Base-by-base conservation (phyloP, 2,329 filamentous ascomycete species). In the Diaporthe sp. region DNA sequence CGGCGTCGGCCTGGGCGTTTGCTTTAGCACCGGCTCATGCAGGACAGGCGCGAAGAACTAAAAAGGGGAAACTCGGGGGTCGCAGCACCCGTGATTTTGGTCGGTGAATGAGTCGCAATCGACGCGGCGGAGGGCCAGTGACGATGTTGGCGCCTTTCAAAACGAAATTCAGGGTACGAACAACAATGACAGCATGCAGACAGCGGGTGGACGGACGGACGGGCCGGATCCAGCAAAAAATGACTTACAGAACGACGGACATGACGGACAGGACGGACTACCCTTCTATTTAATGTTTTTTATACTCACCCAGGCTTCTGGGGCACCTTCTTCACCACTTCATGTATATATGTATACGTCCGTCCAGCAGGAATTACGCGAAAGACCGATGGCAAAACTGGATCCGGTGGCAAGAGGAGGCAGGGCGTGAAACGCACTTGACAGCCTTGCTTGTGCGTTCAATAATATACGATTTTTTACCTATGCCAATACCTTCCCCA, bases 1-100 rank as follows among this genome's bases (percentile, higher is more conserved):
- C 46, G 89, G 87, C 73, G 87, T 92, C 77, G 89, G 87, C 74
- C 82, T 92, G 19, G 89, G 88, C 67, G 81, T 92, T 69, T 84
- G 82, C 58, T 79, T 89, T 53, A 81, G 65, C 8, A 78, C 74
- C 6, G 53, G 53, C 15, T 49, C 44, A 49, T 49, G 44, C 44
- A 49, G 7, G 19, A 49, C 44, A 19, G 44, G 44, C 25, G 10
- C 25, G 25, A 31, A 31, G 25, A 31, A 31, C 53, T 25, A 68
- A 19, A 37, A 75, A 73, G 77, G 72, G 77, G 74, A 75, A 53
- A 34, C 9, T 31, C 6, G 17, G 28, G 9, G 62, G 34, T 28
- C 8, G 15, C 19, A 13, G 57, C 57, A 53, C 59, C 9, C 39
- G 59, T 46, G 39, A 4, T 25, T 65, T 34, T 46, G 25, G 15